These are phyloP conservation scores for Solanum bulbocastanum DNA, from an alignment of 257 asterid species.

Conservation along the genomic window DNA sequence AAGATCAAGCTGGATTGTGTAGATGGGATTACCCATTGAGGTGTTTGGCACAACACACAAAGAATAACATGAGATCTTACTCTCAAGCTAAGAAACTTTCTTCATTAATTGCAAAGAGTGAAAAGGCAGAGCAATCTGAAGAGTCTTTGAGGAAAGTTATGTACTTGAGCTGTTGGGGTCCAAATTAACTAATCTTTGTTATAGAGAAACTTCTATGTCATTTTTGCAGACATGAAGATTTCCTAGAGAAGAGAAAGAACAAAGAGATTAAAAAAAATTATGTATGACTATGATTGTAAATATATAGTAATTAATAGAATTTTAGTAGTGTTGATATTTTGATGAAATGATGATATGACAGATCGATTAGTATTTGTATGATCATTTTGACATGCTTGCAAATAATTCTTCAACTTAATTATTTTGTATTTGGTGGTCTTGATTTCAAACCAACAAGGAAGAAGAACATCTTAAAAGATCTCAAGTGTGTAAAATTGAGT, in stretches of 20 bases:
- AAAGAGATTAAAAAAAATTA: not conserved
- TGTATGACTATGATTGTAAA: not conserved
- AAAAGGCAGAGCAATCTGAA: not conserved
- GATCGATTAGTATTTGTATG: not conserved
- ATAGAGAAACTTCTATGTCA: not conserved
- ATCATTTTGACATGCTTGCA: not conserved
- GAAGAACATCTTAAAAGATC: not conserved
- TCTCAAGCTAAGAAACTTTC: slow-evolving; percentile 10
- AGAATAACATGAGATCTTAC: slow-evolving; percentile 1
- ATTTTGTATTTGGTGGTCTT: not conserved
- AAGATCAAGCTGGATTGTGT: slow-evolving; percentile 14
- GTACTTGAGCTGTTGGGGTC: slow-evolving; percentile 26
- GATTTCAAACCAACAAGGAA: not conserved
- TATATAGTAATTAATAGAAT: not conserved
- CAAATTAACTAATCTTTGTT: not conserved
- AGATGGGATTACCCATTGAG: slow-evolving; percentile 11
- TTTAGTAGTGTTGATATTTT: not conserved
- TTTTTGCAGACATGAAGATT: not conserved
- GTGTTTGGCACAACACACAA: slow-evolving; percentile 1
- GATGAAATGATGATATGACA: not conserved
- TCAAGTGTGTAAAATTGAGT: not conserved
- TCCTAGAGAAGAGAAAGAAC: not conserved
- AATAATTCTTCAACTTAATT: not conserved
- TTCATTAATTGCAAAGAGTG: not conserved
- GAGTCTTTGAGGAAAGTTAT: slow-evolving; percentile 18